Evolutionary conservation across 257 asterid genomes (phyloP), one percentile per base, ranked within the genome.

Genomic region (Salvia miltiorrhiza): DNA sequence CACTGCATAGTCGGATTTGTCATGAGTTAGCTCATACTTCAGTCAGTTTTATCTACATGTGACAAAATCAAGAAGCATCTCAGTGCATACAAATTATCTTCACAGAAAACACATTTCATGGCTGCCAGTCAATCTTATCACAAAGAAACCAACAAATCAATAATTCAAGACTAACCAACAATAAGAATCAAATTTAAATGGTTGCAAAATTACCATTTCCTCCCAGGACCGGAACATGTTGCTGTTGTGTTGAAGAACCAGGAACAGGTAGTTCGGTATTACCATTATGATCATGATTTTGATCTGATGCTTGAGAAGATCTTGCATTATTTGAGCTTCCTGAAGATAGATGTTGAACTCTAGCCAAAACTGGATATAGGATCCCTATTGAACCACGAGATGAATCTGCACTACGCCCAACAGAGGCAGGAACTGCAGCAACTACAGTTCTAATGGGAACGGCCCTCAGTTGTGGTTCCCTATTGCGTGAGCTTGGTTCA

Each of bases 301-400:
- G 88, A 55, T 79, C 86, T 9, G 85, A 71, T 37, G 80, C 87
- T 69, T 81, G 89, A 40, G 89, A 74, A 58, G 87, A 69, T 80
- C 78, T 71, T 11, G 77, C 26, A 58, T 72, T 80, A 76, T 62
- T 77, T 12, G 79, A 63, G 70, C 64, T 84, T 77, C 82, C 84
- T 2, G 83, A 44, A 64, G 80, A 65, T 39, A 77, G 70, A 55
- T 81, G 87, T 67, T 88, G 95, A 55, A 87, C 86, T 79, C 97
- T 84, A 21, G 96, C 88, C 80, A 93, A 64, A 79, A 88, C 83
- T 14, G 99, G 97, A 76, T 81, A 83, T 35, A 90, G 63, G 76
- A 88, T 77, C 71, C 95, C 99, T 64, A 90, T 56, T 40, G 94
- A 70, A 76, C 94, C 79, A 72, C 84, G 97, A 35, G 97, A 35